phyloP scores from a whole-genome alignment of 257 asterid genomes.

The Petunia secreta region DNA sequence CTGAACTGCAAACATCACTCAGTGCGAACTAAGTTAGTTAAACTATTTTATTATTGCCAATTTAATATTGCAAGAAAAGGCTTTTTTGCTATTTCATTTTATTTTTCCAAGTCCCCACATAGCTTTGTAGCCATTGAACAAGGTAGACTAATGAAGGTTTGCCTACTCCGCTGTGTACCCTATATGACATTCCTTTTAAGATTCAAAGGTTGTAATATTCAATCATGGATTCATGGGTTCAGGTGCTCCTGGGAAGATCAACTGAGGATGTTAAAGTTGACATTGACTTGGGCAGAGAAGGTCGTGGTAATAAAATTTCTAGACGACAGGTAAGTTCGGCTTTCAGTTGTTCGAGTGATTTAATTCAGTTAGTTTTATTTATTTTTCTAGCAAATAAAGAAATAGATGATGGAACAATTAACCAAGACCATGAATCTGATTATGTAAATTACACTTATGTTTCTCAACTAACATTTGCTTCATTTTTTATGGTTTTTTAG shows the following conservation, averaged over 20 bases:
- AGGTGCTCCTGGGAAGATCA: constrained; percentile 82
- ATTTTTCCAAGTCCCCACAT: not conserved
- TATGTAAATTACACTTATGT: constrained; percentile 4
- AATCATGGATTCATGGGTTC: constrained; percentile 20
- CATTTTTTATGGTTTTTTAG: not conserved
- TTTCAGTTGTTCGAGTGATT: not conserved
- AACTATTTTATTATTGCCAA: not conserved
- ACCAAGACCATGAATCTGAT: constrained; percentile 17
- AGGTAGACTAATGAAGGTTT: not conserved
- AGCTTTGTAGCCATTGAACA: not conserved
- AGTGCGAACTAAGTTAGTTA: not conserved
- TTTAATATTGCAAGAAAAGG: constrained; percentile 7
- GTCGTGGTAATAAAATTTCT: constrained; percentile 61
- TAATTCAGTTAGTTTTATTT: constrained; percentile 11
- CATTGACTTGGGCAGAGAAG: constrained; percentile 76
- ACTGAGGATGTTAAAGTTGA: constrained; percentile 68
- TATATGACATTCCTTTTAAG: not conserved
- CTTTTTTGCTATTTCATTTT: not conserved
- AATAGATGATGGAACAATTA: constrained; percentile 15
- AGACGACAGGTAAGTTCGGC: constrained; percentile 66
- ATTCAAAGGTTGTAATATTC: not conserved
- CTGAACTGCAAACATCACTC: not conserved
- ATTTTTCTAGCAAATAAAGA: constrained; percentile 1
- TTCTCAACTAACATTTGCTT: constrained; percentile 17
- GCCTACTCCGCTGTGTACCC: not conserved